Evolutionary conservation across 1,284 basidiomycete genomes (phyloP).

Genomic region (Pseudozyma thailandica): DNA sequence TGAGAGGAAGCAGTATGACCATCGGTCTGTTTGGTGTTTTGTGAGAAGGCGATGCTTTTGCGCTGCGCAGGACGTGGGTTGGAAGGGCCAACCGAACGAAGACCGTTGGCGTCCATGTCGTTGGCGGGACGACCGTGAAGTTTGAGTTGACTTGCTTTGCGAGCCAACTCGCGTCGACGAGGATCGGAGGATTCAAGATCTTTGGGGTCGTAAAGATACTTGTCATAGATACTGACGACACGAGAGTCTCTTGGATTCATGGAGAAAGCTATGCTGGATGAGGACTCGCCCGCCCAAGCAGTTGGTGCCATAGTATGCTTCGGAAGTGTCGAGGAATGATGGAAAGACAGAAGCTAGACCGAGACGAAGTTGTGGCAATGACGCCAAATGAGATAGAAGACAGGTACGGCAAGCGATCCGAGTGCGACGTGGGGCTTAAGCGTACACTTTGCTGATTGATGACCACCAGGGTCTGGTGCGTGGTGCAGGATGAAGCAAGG

Average conservation of each 20-base stretch:
- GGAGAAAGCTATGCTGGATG: constrained; percentile 40
- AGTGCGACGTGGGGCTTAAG: neutral
- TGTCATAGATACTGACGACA: constrained; percentile 60
- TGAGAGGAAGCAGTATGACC: constrained; percentile 12
- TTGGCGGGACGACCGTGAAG: constrained; percentile 43
- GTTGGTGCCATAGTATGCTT: constrained; percentile 16
- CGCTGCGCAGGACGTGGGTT: constrained; percentile 12
- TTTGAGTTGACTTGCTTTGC: constrained; percentile 46
- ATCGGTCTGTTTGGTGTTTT: constrained; percentile 42
- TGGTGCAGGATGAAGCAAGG: too few relatives aligned
- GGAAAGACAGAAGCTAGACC: neutral
- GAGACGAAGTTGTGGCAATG: neutral
- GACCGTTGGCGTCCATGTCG: constrained; percentile 41
- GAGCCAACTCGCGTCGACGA: constrained; percentile 47
- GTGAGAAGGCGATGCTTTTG: constrained; percentile 44
- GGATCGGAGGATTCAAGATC: constrained; percentile 54
- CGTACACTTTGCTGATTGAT: too few relatives aligned
- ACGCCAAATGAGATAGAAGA: neutral
- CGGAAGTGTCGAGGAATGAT: neutral
- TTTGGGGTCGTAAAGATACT: constrained; percentile 57
- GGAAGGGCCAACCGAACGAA: constrained; percentile 14
- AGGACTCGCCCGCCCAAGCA: constrained; percentile 36
- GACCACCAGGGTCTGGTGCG: too few relatives aligned
- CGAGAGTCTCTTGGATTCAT: constrained; percentile 51
- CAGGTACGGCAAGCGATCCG: neutral